Evolutionary conservation across 352 stramenopile genomes (phyloP), one percentile per base, ranked within the genome.

Genomic region (Phytophthora chlamydospora): DNA sequence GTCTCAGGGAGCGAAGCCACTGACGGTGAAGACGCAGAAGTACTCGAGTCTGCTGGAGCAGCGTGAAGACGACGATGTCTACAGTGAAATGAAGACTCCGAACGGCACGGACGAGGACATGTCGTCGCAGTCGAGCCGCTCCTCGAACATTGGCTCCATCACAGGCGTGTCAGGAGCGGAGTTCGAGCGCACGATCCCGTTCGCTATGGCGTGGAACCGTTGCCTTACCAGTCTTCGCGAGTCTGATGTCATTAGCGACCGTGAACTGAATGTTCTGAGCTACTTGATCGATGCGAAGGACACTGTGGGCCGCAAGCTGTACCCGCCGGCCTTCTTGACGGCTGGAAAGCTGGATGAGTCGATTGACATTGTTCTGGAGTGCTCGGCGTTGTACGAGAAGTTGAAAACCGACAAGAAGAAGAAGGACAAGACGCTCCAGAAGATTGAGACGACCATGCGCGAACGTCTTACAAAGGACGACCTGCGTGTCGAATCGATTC

Each of bases 191-290:
- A 91, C 85, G 17, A 91, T 93, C 44, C 79, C 85, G 39, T 95
- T 95, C 48, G 85, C 85, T 1, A 92, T 93, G 82, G 85, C 85
- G 8, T 95, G 85, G 85, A 95, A 95, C 50, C 82, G 83, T 2
- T 92, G 80, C 21, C 54, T 95, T 27, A 72, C 61, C 0, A 91
- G 80, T 71, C 62, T 95, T 45, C 83, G 85, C 33, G 85, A 91
- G 34, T 78, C 85, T 31, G 85, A 93, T 59, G 72, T 95, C 5
- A 89, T 93, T 29, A 90, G 77, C 21, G 83, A 95, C 48, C 85
- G 85, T 17, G 85, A 95, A 29, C 52, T 93, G 27, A 92, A 92
- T 39, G 83, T 95, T 10, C 48, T 95, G 43, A 93, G 85, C 58
- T 95, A 95, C 53, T 39, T 93, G 43, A 93, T 95, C 43, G 80